Conservation (phyloP, 352 stramenopile species). For the Blastocystis sp. region DNA sequence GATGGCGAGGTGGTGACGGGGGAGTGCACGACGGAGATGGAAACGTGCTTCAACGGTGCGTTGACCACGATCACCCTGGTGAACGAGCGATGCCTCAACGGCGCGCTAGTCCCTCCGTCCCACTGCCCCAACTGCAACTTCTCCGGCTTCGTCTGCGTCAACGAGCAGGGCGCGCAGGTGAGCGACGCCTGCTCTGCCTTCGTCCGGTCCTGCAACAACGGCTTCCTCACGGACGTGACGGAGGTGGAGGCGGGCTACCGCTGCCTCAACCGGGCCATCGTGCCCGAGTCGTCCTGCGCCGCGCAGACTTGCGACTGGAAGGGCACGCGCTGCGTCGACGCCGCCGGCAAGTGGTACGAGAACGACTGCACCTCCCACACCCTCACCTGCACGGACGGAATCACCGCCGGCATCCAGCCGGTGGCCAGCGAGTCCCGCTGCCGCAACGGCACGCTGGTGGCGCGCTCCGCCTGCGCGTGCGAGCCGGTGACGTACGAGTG, state of each 20-base stretch:
- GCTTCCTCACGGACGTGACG: constrained; percentile 4
- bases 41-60: constrained; percentile 6
- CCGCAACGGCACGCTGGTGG: constrained; percentile 35
- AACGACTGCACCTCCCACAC: constrained; percentile 40
- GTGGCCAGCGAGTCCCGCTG: not conserved
- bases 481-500: constrained; percentile 55
- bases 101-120: not conserved
- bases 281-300: constrained; percentile 11
- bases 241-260: not conserved
- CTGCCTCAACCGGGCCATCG: constrained; percentile 23
- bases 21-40: not conserved
- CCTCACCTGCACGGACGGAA: constrained; percentile 21
- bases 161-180: constrained; percentile 2
- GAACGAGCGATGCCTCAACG: constrained; percentile 25
- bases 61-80: not conserved
- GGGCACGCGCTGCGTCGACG: constrained; percentile 47
- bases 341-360: constrained; percentile 4
- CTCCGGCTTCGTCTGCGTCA: constrained; percentile 26
- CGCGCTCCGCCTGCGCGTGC: constrained; percentile 11
- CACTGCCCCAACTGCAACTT: constrained; percentile 51
- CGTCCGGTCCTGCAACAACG: constrained; percentile 41
- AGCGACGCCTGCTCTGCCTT: constrained; percentile 7
- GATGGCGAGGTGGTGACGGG: not conserved
- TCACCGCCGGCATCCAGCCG: not conserved
- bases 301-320: constrained; percentile 22